phyloP scores from a whole-genome alignment of 306 rosid species.

The Quercus berberidifolia region DNA sequence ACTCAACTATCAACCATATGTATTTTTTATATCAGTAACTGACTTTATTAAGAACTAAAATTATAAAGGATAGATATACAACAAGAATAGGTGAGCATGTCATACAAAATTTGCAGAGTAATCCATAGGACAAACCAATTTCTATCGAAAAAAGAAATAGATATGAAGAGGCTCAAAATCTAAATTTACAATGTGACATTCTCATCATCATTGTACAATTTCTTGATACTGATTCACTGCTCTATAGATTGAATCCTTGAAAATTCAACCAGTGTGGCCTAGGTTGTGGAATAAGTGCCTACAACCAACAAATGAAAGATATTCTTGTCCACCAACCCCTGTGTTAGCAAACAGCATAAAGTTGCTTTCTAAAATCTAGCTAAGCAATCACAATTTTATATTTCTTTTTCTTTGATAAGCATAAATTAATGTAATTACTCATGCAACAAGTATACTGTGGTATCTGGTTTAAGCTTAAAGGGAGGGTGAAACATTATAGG shows the following conservation, averaged over 20 bases:
- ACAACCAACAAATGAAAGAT: constrained; percentile 3
- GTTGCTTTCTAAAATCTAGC: not conserved
- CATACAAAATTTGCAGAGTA: not conserved
- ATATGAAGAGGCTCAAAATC: not conserved
- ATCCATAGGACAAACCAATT: not conserved
- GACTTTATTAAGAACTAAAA: not conserved
- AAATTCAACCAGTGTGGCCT: not conserved
- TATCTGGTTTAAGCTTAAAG: not conserved
- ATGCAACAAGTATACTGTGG: not conserved
- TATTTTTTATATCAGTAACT: not conserved
- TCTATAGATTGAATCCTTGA: constrained; percentile 5
- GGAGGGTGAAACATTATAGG: not conserved
- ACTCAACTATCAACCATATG: not conserved
- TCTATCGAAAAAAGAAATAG: no score
- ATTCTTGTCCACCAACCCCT: not conserved
- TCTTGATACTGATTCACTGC: not conserved
- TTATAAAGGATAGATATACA: not conserved
- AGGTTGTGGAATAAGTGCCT: not conserved
- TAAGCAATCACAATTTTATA: not conserved
- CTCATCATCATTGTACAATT: constrained; percentile 9
- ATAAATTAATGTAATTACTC: not conserved
- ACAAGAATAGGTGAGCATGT: not conserved
- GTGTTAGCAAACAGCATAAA: not conserved
- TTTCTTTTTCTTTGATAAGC: not conserved
- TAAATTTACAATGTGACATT: not conserved